phyloP scores from a whole-genome alignment of 495 filamentous ascomycete species.

The Talaromyces liani region DNA sequence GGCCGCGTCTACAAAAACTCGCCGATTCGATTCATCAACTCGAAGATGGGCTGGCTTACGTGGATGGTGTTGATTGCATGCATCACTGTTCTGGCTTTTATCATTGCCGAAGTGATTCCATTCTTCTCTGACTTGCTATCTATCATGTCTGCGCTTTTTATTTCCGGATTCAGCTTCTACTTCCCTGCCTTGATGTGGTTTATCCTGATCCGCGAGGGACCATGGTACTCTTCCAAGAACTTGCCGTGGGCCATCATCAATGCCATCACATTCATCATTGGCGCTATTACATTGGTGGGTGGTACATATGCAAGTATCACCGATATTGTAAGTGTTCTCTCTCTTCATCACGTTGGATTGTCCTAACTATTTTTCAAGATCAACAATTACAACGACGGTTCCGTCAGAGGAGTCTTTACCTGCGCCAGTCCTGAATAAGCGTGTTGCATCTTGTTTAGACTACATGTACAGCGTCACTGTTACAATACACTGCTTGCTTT shows the following conservation, averaged over 20 bases:
- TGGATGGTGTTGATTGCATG: constrained; percentile 48
- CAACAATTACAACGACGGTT: constrained; percentile 33
- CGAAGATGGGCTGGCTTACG: constrained; percentile 45
- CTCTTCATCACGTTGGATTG: not conserved
- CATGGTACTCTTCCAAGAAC: constrained; percentile 30
- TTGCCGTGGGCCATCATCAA: constrained; percentile 9
- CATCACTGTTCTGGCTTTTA: constrained; percentile 52
- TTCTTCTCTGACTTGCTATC: constrained; percentile 57
- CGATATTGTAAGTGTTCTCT: constrained; percentile 45
- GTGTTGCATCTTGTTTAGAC: not conserved
- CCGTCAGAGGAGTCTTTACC: constrained; percentile 40
- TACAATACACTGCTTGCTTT: not conserved
- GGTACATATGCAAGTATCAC: constrained; percentile 49
- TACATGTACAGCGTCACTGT: not conserved
- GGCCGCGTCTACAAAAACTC: constrained; percentile 48
- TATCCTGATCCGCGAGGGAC: constrained; percentile 38
- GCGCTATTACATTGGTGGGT: constrained; percentile 44
- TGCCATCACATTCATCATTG: constrained; percentile 15
- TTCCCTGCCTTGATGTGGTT: constrained; percentile 61
- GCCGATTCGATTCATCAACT: constrained; percentile 50
- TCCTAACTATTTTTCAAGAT: constrained; percentile 23
- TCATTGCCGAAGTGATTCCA: constrained; percentile 61
- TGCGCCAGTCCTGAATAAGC: constrained; percentile 22
- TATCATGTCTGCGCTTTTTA: constrained; percentile 52
- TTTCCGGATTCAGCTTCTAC: constrained; percentile 60